These are phyloP conservation scores for Botrytis deweyae DNA, from an alignment of 2,329 filamentous ascomycete genomes.

Conservation along the genomic window DNA sequence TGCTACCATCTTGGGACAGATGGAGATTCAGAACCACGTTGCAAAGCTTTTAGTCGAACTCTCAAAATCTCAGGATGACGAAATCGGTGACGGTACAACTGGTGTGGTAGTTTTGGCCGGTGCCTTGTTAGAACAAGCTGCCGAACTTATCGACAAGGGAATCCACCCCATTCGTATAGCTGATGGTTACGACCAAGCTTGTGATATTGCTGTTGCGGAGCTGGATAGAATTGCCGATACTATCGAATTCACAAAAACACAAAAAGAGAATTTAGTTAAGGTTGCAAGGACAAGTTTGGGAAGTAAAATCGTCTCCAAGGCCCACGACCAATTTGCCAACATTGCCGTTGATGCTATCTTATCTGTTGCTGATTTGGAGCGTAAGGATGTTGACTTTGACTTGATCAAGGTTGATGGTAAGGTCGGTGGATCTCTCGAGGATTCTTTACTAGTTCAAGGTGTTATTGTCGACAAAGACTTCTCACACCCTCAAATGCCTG, in stretches of 20 bases:
- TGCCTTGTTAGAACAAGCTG: conserved; percentile 91
- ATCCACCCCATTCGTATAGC: conserved; percentile 99
- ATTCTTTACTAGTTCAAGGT: conserved; percentile 92
- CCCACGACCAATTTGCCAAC: conserved; percentile 95
- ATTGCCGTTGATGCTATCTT: conserved; percentile 97
- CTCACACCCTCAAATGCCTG: conserved; percentile 98
- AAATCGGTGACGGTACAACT: conserved; percentile 97
- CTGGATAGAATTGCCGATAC: conserved; percentile 91
- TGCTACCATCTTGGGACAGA: conserved; percentile 94
- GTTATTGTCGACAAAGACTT: conserved; percentile 99
- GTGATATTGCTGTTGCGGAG: conserved; percentile 91
- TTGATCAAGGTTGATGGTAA: conserved; percentile 99
- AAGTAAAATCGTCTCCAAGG: conserved; percentile 98
- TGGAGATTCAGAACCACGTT: conserved; percentile 99
- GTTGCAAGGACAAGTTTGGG: conserved; percentile 94
- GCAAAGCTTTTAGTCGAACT: conserved; percentile 95
- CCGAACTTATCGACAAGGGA: conserved; percentile 98
- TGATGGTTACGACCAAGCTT: conserved; percentile 96
- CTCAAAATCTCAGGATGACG: conserved; percentile 97
- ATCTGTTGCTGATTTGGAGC: conserved; percentile 91
- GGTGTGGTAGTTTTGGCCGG: conserved; percentile 96
- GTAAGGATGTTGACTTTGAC: conserved; percentile 98
- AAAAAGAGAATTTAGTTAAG: conserved; percentile 85
- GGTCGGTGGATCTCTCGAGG: conserved; percentile 89
- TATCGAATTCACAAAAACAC: conserved; percentile 77